A percentile compares a stretch with the other conserved stretches of the same genome.
These are phyloP conservation scores for Incumbomyces lentus DNA, from an alignment of 2,329 filamentous ascomycete species.

Conservation along the genomic window DNA sequence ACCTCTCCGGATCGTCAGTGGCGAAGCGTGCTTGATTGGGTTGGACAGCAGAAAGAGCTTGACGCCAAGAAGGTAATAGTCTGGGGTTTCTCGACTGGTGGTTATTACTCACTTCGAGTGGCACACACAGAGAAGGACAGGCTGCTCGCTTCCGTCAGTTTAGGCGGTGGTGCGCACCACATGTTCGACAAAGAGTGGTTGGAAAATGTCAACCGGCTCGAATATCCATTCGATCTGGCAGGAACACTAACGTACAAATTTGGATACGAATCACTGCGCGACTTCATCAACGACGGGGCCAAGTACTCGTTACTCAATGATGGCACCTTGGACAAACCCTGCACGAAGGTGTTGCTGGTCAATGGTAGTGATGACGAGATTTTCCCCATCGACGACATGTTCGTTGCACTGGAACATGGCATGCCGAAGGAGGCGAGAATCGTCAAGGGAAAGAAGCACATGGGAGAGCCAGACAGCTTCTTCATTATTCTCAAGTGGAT, in stretches of 20 bases:
- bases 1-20: conserved; percentile 45
- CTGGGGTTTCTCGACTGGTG: conserved; percentile 49
- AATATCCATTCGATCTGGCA: conserved; percentile 50
- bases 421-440: conserved; percentile 45
- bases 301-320: conserved; percentile 47
- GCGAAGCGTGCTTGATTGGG: conserved; percentile 45
- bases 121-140: conserved; percentile 48
- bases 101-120: conserved; percentile 47
- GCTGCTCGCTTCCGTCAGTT: conserved; percentile 42
- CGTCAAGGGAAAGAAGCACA: conserved; percentile 52
- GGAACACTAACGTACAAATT: conserved; percentile 42
- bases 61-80: conserved; percentile 40
- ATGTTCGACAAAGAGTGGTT: conserved; percentile 50
- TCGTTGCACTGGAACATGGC: conserved; percentile 44
- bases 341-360: conserved; percentile 44
- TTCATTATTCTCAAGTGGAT: conserved; percentile 30
- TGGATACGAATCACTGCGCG: conserved; percentile 31
- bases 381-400: conserved; percentile 52
- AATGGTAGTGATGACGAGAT: conserved; percentile 52
- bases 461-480: conserved; percentile 52
- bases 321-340: conserved; percentile 42
- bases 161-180: conserved; percentile 47
- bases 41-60: conserved; percentile 37
- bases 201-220: conserved; percentile 43
- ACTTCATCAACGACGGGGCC: conserved; percentile 38